Base-by-base conservation (phyloP, 495 filamentous ascomycete species). In the Penicillium bovifimosum region DNA sequence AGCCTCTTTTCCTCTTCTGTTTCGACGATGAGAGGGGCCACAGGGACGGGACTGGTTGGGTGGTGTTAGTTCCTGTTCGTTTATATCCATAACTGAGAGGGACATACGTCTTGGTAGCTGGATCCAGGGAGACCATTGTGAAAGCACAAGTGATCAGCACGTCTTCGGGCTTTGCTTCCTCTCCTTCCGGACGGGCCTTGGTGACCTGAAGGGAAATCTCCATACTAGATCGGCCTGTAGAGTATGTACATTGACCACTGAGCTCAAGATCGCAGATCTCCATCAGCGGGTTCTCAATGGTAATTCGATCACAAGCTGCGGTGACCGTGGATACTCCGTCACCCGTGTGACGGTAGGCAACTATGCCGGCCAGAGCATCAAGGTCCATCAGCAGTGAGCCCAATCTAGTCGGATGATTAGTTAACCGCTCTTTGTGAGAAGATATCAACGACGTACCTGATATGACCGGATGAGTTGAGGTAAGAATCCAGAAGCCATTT, bases 271-370 rank as follows among this genome's bases (percentile, higher is more conserved):
- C 87, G 64, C 87, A 91, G 42, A 92, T 88, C 56, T 86, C 83
- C 58, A 80, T 86, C 20, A 92, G 64, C 0, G 86, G 86, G 47
- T 83, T 73, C 54, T 86, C 81, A 51, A 92, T 85, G 5, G 80
- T 87, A 61, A 92, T 92, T 14, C 88, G 70, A 62, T 95, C 88
- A 18, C 87, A 84, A 2, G 87, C 86, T 3, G 89, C 89, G 3
- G 89, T 95, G 27, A 95, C 89, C 5, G 83, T 90, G 3, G 85
- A 87, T 3, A 89, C 86, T 3, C 70, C 71, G 24, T 86, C 85
- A 3, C 89, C 89, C 0, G 89, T 91, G 61, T 92, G 89, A 42
- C 88, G 87, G 62, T 91, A 90, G 18, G 86, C 86, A 48, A 95
- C 79, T 13, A 92, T 76, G 14, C 89, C 89, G 1, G 88, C 85